Conservation (phyloP, 2,329 filamentous ascomycete species). For the Pseudogymnoascus sp. region DNA sequence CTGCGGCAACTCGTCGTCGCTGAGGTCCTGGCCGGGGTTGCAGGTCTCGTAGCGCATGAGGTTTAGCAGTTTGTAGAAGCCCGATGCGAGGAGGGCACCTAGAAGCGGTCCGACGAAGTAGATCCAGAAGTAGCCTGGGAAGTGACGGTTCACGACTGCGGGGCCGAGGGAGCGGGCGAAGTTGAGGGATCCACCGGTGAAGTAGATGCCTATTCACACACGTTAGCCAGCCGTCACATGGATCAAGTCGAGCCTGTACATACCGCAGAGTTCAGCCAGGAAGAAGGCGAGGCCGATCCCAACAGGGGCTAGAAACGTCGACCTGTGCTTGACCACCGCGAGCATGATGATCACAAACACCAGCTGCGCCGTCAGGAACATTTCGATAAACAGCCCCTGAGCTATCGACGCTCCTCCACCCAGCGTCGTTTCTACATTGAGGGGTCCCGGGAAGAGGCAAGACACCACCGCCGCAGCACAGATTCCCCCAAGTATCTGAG, state of each 20-base stretch:
- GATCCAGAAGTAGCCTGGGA: constrained; percentile 41
- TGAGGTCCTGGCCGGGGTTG: constrained; percentile 41
- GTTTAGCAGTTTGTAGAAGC: constrained; percentile 45
- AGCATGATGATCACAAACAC: constrained; percentile 46
- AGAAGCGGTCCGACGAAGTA: constrained; percentile 46
- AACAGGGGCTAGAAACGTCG: constrained; percentile 41
- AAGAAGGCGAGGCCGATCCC: constrained; percentile 42
- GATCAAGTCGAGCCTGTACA: constrained; percentile 12
- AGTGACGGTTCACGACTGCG: constrained; percentile 36
- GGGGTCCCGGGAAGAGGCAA: constrained; percentile 37
- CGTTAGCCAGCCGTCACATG: neutral
- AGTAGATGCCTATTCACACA: constrained; percentile 34
- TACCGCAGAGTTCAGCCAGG: constrained; percentile 37
- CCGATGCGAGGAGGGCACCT: constrained; percentile 42
- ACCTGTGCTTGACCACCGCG: constrained; percentile 43
- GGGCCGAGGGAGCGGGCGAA: constrained; percentile 42
- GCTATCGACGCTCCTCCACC: constrained; percentile 33
- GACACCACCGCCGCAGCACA: constrained; percentile 36
- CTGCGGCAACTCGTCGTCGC: neutral
- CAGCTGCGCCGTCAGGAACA: constrained; percentile 41
- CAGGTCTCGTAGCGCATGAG: constrained; percentile 44
- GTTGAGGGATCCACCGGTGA: constrained; percentile 43
- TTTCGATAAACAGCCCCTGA: constrained; percentile 45
- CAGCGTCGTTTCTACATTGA: constrained; percentile 37
- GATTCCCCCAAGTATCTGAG: constrained; percentile 31